Evolutionary conservation across 257 asterid genomes (phyloP).

Genomic region (Solanum neorickii): DNA sequence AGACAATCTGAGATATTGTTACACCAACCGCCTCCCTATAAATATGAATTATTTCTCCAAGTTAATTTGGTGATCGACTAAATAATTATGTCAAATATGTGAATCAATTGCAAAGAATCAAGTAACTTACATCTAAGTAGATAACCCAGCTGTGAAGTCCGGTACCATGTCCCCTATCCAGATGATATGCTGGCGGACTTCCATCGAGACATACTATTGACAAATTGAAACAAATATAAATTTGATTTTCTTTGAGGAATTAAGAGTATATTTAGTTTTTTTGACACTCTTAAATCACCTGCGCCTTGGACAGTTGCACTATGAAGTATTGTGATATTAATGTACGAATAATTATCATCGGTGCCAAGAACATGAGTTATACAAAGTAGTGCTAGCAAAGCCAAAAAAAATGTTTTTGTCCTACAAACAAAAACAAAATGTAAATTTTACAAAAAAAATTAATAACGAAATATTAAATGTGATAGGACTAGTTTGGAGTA

Average conservation of each 20-base stretch:
- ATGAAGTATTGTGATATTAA: neutral
- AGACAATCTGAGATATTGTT: neutral
- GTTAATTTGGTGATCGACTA: neutral
- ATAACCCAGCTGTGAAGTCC: neutral
- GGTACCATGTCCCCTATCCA: neutral
- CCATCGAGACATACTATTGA: neutral
- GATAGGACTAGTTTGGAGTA: neutral
- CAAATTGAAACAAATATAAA: neutral
- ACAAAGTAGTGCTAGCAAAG: neutral
- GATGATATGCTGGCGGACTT: neutral
- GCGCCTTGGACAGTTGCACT: neutral
- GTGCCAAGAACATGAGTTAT: neutral
- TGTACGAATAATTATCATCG: neutral
- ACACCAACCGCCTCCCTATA: neutral
- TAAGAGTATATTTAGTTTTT: neutral
- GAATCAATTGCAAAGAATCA: neutral
- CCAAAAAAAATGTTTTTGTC: neutral
- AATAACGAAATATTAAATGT: neutral
- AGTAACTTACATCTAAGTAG: neutral
- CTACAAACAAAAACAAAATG: neutral
- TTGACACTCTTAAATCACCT: neutral
- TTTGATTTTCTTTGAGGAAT: neutral
- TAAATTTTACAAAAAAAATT: too few relatives aligned
- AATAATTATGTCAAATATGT: neutral
- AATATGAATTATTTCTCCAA: neutral